A percentile compares a stretch with the other conserved stretches of the same genome.
Conservation (phyloP, 441 rosid genomes). For the Gossypium gossypioides region DNA sequence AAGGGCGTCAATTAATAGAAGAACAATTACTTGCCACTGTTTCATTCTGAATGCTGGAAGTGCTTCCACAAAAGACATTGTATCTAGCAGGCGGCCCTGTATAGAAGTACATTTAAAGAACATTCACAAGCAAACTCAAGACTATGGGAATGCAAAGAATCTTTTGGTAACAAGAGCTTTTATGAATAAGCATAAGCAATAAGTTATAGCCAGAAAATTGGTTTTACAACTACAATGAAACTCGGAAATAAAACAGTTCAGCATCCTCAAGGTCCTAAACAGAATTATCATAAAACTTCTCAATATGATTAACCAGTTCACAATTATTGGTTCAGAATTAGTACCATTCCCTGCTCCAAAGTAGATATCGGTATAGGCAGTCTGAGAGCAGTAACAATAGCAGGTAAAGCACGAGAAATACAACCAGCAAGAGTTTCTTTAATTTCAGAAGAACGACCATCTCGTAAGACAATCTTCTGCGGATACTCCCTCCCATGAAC, state of each 20-base stretch:
- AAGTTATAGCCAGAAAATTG: not conserved
- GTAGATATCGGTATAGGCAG: constrained; percentile 57
- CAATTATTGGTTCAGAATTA: constrained; percentile 9
- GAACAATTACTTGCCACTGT: constrained; percentile 72
- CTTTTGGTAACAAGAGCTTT: not conserved
- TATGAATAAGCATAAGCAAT: not conserved
- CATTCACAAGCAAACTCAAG: constrained; percentile 1
- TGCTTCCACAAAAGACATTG: constrained; percentile 74
- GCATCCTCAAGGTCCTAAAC: not conserved
- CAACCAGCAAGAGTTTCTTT: constrained; percentile 65
- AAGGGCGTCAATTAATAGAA: constrained; percentile 70
- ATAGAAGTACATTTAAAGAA: constrained; percentile 3
- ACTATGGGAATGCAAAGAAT: not conserved
- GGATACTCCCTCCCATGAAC: constrained; percentile 72
- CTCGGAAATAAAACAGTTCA: not conserved
- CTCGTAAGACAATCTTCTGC: constrained; percentile 37
- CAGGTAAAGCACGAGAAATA: constrained; percentile 77
- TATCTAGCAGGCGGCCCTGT: constrained; percentile 66
- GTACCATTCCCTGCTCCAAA: constrained; percentile 76
- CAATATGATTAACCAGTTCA: not conserved
- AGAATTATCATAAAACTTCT: not conserved
- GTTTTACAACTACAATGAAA: not conserved
- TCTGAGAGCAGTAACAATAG: constrained; percentile 49
- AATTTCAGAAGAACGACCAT: constrained; percentile 77
- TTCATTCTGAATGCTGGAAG: constrained; percentile 56